Base-by-base conservation (phyloP, 331 rosid species). In the Erythrophleum ivorense region DNA sequence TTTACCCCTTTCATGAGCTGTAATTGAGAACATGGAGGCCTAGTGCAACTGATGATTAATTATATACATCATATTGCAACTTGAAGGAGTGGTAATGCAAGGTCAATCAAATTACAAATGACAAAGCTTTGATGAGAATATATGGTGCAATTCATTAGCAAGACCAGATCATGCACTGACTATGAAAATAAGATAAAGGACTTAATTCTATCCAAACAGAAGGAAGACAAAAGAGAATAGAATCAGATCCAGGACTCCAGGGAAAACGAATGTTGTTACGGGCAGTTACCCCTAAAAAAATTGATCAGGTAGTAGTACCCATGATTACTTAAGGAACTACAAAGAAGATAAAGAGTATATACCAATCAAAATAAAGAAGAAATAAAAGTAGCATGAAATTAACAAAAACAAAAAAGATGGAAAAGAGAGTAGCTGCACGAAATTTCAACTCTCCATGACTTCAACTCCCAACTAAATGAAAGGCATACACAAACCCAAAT, bases 391-490 rank as follows among this genome's bases (percentile, higher is more conserved):
- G n/a, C n/a, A n/a, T n/a, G n/a, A n/a, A n/a, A n/a, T n/a, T n/a
- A n/a, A n/a, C n/a, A n/a, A n/a, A n/a, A n/a, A n/a, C n/a, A n/a
- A n/a, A n/a, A n/a, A n/a, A n/a, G n/a, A n/a, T n/a, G n/a, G n/a
- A n/a, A n/a, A n/a, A n/a, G n/a, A n/a, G n/a, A n/a, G n/a, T n/a
- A 76, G 70, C 77, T 38, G 52, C 76, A 78, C 16, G 66, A 38
- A 50, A 58, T n/a, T 73, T 50, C 21, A 49, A 71, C 73, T 49
- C 4, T n/a, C 46, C 15, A 57, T 29, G 68, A 45, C 73, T 38
- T 52, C 68, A 68, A 34, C 40, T 75, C 60, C 70, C 50, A 79
- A 74, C 34, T 43, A 36, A 57, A 66, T 3, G 14, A 50, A 43
- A 29, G 7, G 19, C 36, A 72, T 58, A 71, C 55, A 57, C 15